phyloP scores from a whole-genome alignment of 805 yeast genomes.

The Sungouiozyma intestinalis region DNA sequence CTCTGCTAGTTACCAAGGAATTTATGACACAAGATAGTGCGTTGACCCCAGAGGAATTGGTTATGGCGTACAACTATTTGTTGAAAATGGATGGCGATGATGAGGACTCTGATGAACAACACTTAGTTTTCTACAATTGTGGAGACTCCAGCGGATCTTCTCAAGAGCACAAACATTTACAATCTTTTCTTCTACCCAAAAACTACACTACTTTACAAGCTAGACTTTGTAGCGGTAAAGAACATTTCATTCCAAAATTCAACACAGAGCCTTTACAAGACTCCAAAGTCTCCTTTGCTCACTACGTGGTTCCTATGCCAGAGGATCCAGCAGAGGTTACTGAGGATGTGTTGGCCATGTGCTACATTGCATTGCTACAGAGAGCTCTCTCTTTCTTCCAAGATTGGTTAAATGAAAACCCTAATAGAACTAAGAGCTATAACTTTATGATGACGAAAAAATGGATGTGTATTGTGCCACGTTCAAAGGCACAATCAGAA shows the following conservation, averaged over 20 bases:
- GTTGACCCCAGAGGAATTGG: conserved; percentile 59
- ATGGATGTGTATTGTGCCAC: conserved; percentile 84
- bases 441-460: conserved; percentile 72
- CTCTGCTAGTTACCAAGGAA: conserved; percentile 65
- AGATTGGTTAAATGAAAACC: conserved; percentile 32
- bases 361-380: conserved; percentile 63
- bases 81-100: conserved; percentile 33
- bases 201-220: conserved; percentile 51
- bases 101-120: conserved; percentile 24
- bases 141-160: conserved; percentile 92
- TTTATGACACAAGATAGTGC: conserved; percentile 66
- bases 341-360: conserved; percentile 52
- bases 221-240: conserved; percentile 31
- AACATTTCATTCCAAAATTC: conserved; percentile 44
- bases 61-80: conserved; percentile 47
- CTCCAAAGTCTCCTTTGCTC: conserved; percentile 63
- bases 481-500: conserved; percentile 44
- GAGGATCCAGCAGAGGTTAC: conserved; percentile 34
- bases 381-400: conserved; percentile 58
- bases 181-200: conserved; percentile 64
- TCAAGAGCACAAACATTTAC: conserved; percentile 86
- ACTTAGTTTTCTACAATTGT: conserved; percentile 74
- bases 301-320: conserved; percentile 62
- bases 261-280: conserved; percentile 52
- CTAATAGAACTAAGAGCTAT: conserved; percentile 43